A percentile compares a stretch with the other conserved stretches of the same genome.
Conservation (phyloP, 805 yeast species). For the Ascoidea rubescens region DNA sequence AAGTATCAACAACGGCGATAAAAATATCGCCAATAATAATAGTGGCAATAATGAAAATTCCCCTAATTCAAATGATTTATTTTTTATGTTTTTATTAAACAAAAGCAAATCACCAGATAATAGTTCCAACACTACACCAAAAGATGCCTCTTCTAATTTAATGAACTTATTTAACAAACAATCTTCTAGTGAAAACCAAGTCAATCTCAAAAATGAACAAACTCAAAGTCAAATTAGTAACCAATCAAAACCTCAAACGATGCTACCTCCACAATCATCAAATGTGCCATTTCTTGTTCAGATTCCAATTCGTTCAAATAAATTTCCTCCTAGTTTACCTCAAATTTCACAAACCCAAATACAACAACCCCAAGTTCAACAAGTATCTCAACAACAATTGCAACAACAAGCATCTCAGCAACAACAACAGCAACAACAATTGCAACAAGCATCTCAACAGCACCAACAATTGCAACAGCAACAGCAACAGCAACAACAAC, state of each 20-base stretch:
- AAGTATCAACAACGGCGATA: background rate
- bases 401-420: conserved; percentile 3
- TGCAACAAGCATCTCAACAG: conserved; percentile 2
- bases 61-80: conserved; percentile 20
- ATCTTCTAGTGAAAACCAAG: too few relatives aligned
- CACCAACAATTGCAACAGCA: conserved; percentile 6
- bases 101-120: conserved; percentile 14
- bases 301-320: background rate
- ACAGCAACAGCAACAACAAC: conserved; percentile 10
- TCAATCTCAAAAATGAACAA: too few relatives aligned
- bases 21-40: background rate
- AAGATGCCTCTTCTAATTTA: conserved; percentile 1
- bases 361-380: background rate
- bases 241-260: too few relatives aligned
- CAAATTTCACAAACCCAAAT: background rate
- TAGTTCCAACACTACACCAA: conserved; percentile 2
- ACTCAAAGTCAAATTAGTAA: too few relatives aligned
- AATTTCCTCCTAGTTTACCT: background rate
- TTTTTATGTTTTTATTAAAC: conserved; percentile 32
- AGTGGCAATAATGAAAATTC: background rate
- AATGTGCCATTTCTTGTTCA: too few relatives aligned
- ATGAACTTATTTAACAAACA: conserved; percentile 1
- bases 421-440: conserved; percentile 1
- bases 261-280: too few relatives aligned
- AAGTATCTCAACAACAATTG: conserved; percentile 4